A percentile compares a stretch with the other conserved stretches of the same genome.
Conservation (phyloP, 176 grass and related monocot species). For the Tuctoria greenei region DNA sequence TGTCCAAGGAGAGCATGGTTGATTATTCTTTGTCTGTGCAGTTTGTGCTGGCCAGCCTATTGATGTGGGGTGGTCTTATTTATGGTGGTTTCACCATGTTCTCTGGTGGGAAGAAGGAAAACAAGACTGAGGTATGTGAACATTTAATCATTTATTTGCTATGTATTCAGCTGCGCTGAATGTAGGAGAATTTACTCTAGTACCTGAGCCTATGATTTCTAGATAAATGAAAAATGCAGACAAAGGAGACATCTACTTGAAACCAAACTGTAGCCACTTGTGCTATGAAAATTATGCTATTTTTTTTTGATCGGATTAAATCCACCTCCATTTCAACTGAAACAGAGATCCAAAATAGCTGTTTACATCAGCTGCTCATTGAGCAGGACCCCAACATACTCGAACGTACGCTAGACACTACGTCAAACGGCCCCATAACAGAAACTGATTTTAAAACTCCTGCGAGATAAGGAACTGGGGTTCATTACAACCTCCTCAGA, state of each 20-base stretch:
- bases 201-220: neutral
- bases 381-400: too few species aligned
- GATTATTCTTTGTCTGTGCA: constrained; percentile 24
- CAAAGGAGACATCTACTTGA: neutral
- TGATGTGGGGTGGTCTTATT: constrained; percentile 51
- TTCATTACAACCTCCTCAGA: too few species aligned
- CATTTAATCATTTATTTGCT: neutral
- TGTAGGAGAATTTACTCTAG: neutral
- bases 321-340: too few species aligned
- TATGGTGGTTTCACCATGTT: constrained; percentile 53
- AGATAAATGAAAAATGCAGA: neutral
- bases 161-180: neutral
- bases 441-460: too few species aligned
- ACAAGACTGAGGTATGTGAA: constrained; percentile 51
- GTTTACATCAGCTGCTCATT: too few species aligned
- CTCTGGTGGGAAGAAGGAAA: constrained; percentile 52
- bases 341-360: too few species aligned
- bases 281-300: neutral
- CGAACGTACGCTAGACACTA: too few species aligned
- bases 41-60: constrained; percentile 73
- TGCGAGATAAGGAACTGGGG: too few species aligned
- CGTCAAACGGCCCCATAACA: too few species aligned
- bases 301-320: neutral
- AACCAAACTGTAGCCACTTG: neutral
- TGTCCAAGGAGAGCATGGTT: neutral